Evolutionary conservation across 176 grass and related monocot species (phyloP).

Genomic region (Oryza punctata): DNA sequence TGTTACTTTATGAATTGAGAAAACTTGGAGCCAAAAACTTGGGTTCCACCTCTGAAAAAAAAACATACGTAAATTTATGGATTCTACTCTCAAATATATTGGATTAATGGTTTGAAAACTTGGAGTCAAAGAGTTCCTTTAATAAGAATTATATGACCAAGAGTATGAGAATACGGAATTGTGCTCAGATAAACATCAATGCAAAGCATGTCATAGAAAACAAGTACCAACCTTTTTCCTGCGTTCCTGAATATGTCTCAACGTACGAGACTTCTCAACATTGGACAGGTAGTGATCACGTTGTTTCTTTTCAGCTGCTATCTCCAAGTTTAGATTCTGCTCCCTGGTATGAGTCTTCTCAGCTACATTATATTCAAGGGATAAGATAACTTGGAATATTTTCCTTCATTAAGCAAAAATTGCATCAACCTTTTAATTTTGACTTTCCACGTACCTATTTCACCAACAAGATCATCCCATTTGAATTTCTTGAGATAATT

Average conservation of each 20-base stretch:
- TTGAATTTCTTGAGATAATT: slow-evolving; percentile 95
- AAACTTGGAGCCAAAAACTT: not conserved
- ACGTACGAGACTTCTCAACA: slow-evolving; percentile 55
- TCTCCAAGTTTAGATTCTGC: slow-evolving; percentile 86
- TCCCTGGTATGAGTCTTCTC: slow-evolving; percentile 71
- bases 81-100: no score
- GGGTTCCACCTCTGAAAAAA: no score
- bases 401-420: not conserved
- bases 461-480: slow-evolving; percentile 95
- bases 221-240: slow-evolving; percentile 61
- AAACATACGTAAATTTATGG: no score
- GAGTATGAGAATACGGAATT: not conserved
- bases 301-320: slow-evolving; percentile 92
- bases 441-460: slow-evolving; percentile 59
- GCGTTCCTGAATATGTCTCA: slow-evolving; percentile 73
- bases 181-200: slow-evolving; percentile 1
- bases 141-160: not conserved
- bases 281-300: slow-evolving; percentile 89
- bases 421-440: not conserved
- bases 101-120: no score
- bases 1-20: not conserved
- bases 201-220: not conserved
- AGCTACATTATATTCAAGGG: slow-evolving; percentile 51
- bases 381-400: not conserved
- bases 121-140: no score